phyloP scores from a whole-genome alignment of 306 rosid genomes.

The Rubus parviflorus region DNA sequence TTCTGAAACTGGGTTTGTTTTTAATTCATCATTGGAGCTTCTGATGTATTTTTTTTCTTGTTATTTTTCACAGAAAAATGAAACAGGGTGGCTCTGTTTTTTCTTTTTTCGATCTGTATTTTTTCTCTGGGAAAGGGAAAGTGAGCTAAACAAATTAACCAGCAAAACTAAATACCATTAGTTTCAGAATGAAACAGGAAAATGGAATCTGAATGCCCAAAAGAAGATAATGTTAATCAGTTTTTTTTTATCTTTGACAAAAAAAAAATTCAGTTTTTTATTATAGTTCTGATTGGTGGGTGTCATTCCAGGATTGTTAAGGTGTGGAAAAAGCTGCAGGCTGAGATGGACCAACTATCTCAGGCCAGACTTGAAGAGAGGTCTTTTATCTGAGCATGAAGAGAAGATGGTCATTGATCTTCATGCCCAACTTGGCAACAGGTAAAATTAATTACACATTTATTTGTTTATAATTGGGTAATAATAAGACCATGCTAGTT shows the following conservation, averaged over 20 bases:
- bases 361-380: slow-evolving; percentile 93
- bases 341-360: slow-evolving; percentile 92
- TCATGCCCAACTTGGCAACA: slow-evolving; percentile 93
- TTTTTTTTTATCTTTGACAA: slow-evolving; percentile 8
- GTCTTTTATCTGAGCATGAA: slow-evolving; percentile 76
- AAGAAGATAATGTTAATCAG: not conserved
- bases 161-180: not conserved
- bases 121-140: not conserved
- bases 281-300: slow-evolving; percentile 9
- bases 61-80: not conserved
- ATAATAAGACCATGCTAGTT: slow-evolving; percentile 1
- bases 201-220: not conserved
- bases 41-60: not conserved
- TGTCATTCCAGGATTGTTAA: slow-evolving; percentile 65
- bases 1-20: slow-evolving; percentile 3
- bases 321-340: slow-evolving; percentile 98
- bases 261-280: not conserved
- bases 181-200: not conserved
- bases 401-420: slow-evolving; percentile 93
- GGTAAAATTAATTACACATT: slow-evolving; percentile 37
- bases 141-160: not conserved
- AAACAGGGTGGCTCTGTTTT: slow-evolving; percentile 3
- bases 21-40: not conserved
- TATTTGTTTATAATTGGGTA: not conserved
- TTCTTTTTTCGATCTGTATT: not conserved